phyloP scores from a whole-genome alignment of 1,284 basidiomycete species.

The Ceratobasidium sp. region DNA sequence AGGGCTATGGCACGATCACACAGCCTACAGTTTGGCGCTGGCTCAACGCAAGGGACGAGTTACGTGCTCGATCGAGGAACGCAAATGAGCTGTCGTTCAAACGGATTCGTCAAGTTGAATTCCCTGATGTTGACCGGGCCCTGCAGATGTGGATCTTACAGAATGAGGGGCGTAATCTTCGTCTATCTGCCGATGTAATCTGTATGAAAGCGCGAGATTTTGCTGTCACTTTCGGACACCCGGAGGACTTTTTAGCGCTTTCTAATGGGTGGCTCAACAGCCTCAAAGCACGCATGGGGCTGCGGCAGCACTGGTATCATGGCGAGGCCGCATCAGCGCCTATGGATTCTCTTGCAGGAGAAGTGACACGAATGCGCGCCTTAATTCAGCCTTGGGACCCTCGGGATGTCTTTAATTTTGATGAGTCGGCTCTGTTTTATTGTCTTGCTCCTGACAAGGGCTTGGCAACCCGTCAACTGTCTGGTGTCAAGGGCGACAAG shows the following conservation, averaged over 20 bases:
- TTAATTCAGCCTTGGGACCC: constrained; percentile 49
- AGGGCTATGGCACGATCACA: background rate
- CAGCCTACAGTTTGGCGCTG: background rate
- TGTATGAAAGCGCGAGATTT: constrained; percentile 4
- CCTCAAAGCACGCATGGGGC: constrained; percentile 36
- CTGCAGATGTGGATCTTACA: constrained; percentile 28
- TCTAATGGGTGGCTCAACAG: constrained; percentile 17
- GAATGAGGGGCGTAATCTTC: constrained; percentile 28
- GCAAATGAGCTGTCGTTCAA: background rate
- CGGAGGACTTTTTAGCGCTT: background rate
- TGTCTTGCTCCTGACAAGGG: constrained; percentile 48
- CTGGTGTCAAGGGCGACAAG: constrained; percentile 51
- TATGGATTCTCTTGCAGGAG: background rate
- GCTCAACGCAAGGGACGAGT: background rate
- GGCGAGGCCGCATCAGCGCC: constrained; percentile 55
- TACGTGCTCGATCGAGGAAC: background rate
- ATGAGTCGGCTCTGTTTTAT: constrained; percentile 56
- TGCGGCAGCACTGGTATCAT: constrained; percentile 53
- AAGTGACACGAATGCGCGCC: background rate
- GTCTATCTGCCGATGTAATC: background rate
- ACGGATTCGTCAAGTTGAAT: constrained; percentile 46
- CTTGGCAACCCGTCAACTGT: constrained; percentile 47
- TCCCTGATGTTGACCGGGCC: constrained; percentile 41
- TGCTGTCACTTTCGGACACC: background rate
- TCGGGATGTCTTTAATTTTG: constrained; percentile 56